Conservation (phyloP, 805 yeast species). For the Brettanomyces nanus region DNA sequence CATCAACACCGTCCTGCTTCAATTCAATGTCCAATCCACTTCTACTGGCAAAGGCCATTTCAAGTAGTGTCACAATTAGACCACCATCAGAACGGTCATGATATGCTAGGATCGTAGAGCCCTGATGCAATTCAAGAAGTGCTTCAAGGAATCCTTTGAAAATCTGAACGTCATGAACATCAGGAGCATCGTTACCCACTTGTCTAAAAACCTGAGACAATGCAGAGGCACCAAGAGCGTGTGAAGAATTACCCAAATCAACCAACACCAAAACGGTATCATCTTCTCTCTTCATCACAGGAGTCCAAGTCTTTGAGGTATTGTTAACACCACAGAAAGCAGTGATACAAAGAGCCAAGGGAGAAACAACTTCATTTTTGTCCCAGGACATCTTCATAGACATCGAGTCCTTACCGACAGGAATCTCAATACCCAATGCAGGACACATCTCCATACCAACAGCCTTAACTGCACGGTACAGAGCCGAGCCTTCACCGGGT, state of each 20-base stretch:
- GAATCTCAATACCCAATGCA: constrained; percentile 81
- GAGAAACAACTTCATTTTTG: constrained; percentile 89
- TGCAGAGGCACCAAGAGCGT: constrained; percentile 87
- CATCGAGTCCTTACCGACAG: constrained; percentile 99
- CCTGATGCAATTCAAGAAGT: constrained; percentile 58
- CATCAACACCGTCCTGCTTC: constrained; percentile 19
- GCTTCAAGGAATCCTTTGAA: constrained; percentile 68
- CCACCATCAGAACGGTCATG: constrained; percentile 99
- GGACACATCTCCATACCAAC: constrained; percentile 93
- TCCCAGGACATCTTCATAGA: constrained; percentile 99
- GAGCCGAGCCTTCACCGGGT: constrained; percentile 88
- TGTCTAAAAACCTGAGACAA: constrained; percentile 88
- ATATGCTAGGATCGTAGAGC: constrained; percentile 65
- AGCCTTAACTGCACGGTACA: constrained; percentile 96
- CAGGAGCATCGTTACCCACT: constrained; percentile 77
- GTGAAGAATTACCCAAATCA: constrained; percentile 53
- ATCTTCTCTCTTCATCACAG: constrained; percentile 45
- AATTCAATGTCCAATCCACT: constrained; percentile 62
- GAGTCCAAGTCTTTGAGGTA: constrained; percentile 93
- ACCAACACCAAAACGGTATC: constrained; percentile 62
- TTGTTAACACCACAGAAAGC: constrained; percentile 84
- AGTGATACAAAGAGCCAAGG: constrained; percentile 82
- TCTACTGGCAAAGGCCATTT: constrained; percentile 97
- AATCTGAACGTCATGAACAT: constrained; percentile 58
- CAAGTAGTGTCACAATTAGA: constrained; percentile 70